These are phyloP conservation scores for Azolla pinnata DNA, from an alignment of 75 land plant genomes.

Conservation along the genomic window DNA sequence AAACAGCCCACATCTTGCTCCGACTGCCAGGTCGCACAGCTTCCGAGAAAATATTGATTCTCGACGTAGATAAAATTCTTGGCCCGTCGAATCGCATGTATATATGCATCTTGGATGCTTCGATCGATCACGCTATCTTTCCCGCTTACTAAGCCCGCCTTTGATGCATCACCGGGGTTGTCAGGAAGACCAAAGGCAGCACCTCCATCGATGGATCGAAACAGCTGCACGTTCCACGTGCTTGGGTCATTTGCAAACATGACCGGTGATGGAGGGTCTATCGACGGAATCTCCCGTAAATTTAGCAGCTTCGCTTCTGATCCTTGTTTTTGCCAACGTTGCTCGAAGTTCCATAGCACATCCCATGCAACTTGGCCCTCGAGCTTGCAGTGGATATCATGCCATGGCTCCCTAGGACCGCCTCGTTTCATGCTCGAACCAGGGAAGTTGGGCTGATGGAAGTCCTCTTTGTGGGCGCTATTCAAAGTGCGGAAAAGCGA, in stretches of 20 bases:
- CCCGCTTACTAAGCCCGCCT: conserved; percentile 76
- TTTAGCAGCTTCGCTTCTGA: conserved; percentile 46
- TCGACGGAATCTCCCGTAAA: conserved; percentile 42
- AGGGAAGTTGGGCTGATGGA: conserved; percentile 84
- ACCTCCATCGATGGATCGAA: conserved; percentile 83
- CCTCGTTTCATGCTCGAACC: conserved; percentile 50
- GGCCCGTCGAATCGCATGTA: conserved; percentile 76
- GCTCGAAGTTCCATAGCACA: conserved; percentile 77
- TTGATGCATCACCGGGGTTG: conserved; percentile 67
- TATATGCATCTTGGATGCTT: conserved; percentile 86
- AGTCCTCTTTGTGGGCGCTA: conserved; percentile 60
- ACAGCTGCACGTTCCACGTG: conserved; percentile 81
- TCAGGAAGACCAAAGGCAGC: conserved; percentile 90
- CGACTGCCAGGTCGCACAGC: conserved; percentile 56
- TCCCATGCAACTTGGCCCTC: conserved; percentile 90
- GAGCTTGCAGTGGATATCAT: conserved; percentile 65
- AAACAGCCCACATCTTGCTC: conserved; percentile 49
- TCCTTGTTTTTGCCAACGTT: conserved; percentile 82
- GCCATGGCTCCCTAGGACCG: conserved; percentile 95
- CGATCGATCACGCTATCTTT: conserved; percentile 80
- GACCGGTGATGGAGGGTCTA: conserved; percentile 64
- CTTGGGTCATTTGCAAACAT: conserved; percentile 52
- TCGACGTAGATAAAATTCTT: conserved; percentile 79
- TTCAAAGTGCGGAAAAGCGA: conserved; percentile 79
- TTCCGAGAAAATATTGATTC: conserved; percentile 87